phyloP scores from a whole-genome alignment of 306 rosid genomes.

The Luffa acutangula region DNA sequence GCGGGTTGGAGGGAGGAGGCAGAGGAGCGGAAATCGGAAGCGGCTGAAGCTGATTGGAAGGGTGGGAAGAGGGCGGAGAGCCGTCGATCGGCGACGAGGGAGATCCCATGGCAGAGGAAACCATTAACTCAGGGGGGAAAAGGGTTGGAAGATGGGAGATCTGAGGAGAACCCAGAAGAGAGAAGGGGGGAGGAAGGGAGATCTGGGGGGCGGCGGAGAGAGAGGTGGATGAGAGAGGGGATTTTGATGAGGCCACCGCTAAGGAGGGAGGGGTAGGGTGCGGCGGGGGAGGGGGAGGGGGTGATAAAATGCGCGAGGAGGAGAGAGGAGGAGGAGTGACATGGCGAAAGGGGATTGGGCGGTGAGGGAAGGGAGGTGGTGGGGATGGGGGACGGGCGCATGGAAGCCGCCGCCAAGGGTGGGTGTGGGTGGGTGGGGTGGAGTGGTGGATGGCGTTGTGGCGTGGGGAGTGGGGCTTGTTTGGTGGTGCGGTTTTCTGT shows the following conservation, averaged over 20 bases:
- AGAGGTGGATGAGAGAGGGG: slow-evolving; percentile 21
- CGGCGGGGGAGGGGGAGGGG: slow-evolving; percentile 23
- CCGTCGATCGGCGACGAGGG: slow-evolving; percentile 22
- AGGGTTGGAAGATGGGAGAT: background rate
- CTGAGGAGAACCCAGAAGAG: too few relatives aligned
- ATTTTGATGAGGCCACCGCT: slow-evolving; percentile 71
- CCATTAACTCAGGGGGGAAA: background rate
- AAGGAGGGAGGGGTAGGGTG: slow-evolving; percentile 37
- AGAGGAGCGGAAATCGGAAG: slow-evolving; percentile 22
- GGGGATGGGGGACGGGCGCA: background rate
- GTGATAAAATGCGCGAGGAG: slow-evolving; percentile 13
- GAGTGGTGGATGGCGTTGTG: background rate
- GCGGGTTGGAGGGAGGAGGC: slow-evolving; percentile 1
- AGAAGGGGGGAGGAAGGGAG: background rate
- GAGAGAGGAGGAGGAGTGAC: slow-evolving; percentile 21
- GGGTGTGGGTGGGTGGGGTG: slow-evolving; percentile 18
- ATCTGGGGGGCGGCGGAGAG: slow-evolving; percentile 1
- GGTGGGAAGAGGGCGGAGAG: slow-evolving; percentile 8
- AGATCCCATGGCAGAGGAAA: slow-evolving; percentile 28
- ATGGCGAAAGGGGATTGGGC: slow-evolving; percentile 2
- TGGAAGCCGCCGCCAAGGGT: slow-evolving; percentile 20
- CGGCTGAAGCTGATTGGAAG: slow-evolving; percentile 23
- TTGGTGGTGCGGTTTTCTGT: too few relatives aligned
- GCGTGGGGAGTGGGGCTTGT: background rate
- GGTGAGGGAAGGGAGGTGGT: background rate